These are phyloP conservation scores for Prunus armeniaca DNA, from an alignment of 306 rosid species.

Conservation along the genomic window DNA sequence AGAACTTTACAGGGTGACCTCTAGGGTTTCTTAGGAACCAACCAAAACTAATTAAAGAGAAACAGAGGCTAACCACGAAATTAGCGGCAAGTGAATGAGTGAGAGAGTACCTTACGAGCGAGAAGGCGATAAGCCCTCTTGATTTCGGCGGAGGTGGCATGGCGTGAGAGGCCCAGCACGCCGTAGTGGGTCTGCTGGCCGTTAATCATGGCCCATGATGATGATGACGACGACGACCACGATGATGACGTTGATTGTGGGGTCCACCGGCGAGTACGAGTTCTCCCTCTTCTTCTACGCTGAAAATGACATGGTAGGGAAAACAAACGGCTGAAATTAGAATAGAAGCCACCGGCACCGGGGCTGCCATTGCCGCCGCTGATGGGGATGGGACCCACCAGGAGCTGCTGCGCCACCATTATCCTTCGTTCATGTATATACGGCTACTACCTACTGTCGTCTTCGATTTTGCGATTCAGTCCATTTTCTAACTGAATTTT, in stretches of 20 bases:
- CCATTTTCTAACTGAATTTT: not conserved
- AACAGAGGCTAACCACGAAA: not conserved
- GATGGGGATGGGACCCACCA: constrained; percentile 60
- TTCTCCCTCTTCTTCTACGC: constrained; percentile 5
- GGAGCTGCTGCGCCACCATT: constrained; percentile 54
- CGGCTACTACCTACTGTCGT: not conserved
- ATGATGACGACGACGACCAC: constrained; percentile 29
- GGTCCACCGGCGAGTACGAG: constrained; percentile 15
- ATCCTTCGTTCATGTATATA: constrained; percentile 13
- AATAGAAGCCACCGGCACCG: constrained; percentile 10
- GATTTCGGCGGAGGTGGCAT: constrained; percentile 60
- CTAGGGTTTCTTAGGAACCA: not conserved
- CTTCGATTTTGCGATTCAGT: not conserved
- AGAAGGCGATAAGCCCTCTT: constrained; percentile 90
- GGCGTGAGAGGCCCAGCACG: constrained; percentile 55
- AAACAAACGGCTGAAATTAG: constrained; percentile 8
- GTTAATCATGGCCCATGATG: constrained; percentile 25
- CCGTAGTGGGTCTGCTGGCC: constrained; percentile 58
- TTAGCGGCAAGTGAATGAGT: not conserved
- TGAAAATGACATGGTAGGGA: not conserved
- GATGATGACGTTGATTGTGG: constrained; percentile 20
- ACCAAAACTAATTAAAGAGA: not conserved
- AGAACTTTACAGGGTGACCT: not conserved
- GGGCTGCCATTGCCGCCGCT: not conserved
- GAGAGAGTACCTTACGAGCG: constrained; percentile 68